These are phyloP conservation scores for Euphrasia confusa DNA, from an alignment of 257 asterid species.

Conservation along the genomic window DNA sequence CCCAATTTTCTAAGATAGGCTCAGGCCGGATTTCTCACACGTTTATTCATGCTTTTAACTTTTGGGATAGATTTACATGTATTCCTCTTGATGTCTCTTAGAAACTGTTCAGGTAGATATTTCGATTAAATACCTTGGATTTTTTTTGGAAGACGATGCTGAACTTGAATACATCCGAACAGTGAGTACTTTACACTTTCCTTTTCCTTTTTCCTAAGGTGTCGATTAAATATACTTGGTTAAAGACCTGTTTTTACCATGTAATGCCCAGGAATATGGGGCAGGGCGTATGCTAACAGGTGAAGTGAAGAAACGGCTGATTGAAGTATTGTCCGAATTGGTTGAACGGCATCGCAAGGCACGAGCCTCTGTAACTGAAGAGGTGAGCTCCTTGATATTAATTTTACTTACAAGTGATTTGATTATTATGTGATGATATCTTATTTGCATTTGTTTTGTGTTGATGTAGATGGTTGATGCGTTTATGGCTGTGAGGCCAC, in stretches of 20 bases:
- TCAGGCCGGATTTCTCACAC: neutral
- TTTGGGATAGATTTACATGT: neutral
- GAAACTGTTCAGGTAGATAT: conserved; percentile 64
- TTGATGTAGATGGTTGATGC: conserved; percentile 78
- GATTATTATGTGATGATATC: neutral
- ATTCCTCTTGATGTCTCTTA: neutral
- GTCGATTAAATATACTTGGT: neutral
- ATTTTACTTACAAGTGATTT: neutral
- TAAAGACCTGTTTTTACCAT: neutral
- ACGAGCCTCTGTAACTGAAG: conserved; percentile 87
- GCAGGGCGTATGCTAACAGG: conserved; percentile 94
- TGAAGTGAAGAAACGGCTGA: conserved; percentile 74
- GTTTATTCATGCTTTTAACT: neutral
- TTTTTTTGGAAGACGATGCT: conserved; percentile 84
- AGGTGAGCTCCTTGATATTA: conserved; percentile 38
- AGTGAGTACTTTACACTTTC: conserved; percentile 30
- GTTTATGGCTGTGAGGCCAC: conserved; percentile 81
- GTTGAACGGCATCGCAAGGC: conserved; percentile 83
- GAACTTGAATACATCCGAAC: conserved; percentile 65
- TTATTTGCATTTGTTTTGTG: neutral
- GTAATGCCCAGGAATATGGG: conserved; percentile 62
- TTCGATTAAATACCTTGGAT: conserved; percentile 81
- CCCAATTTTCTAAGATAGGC: neutral
- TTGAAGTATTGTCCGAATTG: conserved; percentile 63
- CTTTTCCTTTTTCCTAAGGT: neutral